Base-by-base conservation (phyloP, 805 yeast genomes). In the Saccharomycopsis javanensis region DNA sequence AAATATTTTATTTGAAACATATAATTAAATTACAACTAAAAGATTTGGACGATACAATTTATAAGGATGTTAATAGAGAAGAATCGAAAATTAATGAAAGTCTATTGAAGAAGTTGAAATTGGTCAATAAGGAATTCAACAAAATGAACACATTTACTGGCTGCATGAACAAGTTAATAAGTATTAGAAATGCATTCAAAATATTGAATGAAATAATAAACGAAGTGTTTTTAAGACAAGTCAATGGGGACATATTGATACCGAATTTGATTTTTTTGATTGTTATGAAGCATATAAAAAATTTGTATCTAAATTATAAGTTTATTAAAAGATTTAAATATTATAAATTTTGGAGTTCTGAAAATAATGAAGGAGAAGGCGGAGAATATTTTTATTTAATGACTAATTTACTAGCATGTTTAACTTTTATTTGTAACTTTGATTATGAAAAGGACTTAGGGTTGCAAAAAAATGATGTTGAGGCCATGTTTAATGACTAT, bases 351-450 rank as follows among this genome's bases (percentile, higher is more conserved):
- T 60, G 63, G 63, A 25, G 15, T 7, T 28, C 33, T 18, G 58
- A 55, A 11, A n/a, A 18, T 18, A 30, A 53, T 20, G 31, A 53
- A 20, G 62, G 61, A 11, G 35, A 18, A 23, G 38, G 50, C 31
- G 62, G 62, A 11, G 45, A 27, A 30, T 55, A 34, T 11, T 35
- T 51, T 15, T 60, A 60, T 30, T 25, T 53, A 27, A 59, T 60
- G 51, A 60, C 63, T 4, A 60, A 54, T 30, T 50, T 60, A 7
- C 59, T 58, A 34, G 63, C 63, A 7, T 30, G 57, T 4, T 37
- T 60, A 23, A 56, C 58, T 16, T 60, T 38, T 52, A 23, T 60
- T 10, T 34, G 46, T 11, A 38, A 55, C 18, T 30, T 60, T 8
- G 59, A 55, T 31, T 60, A 55, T 30, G 35, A 55, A 45, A 38